A percentile compares a stretch with the other conserved stretches of the same genome.
phyloP scores from a whole-genome alignment of 2,329 filamentous ascomycete species.

The Exophiala spinifera region DNA sequence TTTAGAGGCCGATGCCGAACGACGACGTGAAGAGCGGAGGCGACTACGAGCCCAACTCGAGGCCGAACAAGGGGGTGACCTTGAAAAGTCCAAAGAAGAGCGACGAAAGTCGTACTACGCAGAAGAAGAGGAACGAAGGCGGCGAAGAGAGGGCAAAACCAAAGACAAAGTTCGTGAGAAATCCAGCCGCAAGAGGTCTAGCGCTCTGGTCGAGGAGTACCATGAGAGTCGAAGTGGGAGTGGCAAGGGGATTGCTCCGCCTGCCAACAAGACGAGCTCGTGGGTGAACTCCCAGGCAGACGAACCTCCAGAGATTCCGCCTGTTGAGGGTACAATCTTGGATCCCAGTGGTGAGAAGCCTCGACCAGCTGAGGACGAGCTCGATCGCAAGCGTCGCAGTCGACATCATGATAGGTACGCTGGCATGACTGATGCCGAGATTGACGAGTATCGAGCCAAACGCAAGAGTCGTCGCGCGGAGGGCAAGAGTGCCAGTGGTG shows the following conservation, averaged over 20 bases:
- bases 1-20: conserved; percentile 36
- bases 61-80: conserved; percentile 21
- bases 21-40: conserved; percentile 37
- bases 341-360: conserved; percentile 34
- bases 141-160: conserved; percentile 32
- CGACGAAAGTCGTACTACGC: conserved; percentile 35
- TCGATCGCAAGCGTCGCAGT: conserved; percentile 33
- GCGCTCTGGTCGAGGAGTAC: conserved; percentile 34
- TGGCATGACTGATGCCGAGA: conserved; percentile 40
- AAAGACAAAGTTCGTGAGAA: conserved; percentile 35
- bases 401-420: conserved; percentile 42
- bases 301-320: conserved; percentile 48
- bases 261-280: conserved; percentile 46
- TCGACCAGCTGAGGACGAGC: conserved; percentile 29
- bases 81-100: conserved; percentile 26
- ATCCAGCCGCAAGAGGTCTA: conserved; percentile 25
- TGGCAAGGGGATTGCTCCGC: conserved; percentile 29
- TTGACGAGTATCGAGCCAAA: conserved; percentile 37
- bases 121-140: conserved; percentile 29
- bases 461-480: conserved; percentile 17
- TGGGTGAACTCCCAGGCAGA: conserved; percentile 49
- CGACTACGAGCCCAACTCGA: conserved; percentile 28
- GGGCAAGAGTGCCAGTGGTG: conserved; percentile 27
- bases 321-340: conserved; percentile 45
- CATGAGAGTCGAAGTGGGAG: conserved; percentile 33